phyloP scores from a whole-genome alignment of 192 early-diverging fungal genomes.

The Backusella mclennaniae region DNA sequence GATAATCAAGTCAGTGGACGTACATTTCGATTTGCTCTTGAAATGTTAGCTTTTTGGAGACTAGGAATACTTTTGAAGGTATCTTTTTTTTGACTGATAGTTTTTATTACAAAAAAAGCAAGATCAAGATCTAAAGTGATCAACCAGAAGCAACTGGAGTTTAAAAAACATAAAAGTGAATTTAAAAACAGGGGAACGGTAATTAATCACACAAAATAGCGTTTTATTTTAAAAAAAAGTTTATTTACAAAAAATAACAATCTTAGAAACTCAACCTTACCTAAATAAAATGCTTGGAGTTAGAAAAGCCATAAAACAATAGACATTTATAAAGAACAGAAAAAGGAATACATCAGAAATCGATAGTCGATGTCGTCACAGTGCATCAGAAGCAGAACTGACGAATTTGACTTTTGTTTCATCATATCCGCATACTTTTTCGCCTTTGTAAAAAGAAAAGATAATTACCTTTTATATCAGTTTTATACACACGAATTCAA shows the following conservation, averaged over 20 bases:
- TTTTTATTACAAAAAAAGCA: too few species aligned
- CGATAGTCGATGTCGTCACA: constrained; percentile 10
- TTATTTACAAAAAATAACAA: not conserved
- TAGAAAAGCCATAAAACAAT: not conserved
- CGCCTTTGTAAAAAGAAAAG: not conserved
- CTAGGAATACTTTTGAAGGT: too few species aligned
- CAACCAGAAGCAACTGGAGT: too few species aligned
- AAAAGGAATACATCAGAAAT: not conserved
- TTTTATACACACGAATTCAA: not conserved
- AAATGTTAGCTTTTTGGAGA: too few species aligned
- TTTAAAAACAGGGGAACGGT: not conserved
- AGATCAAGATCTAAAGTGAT: too few species aligned
- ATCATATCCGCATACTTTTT: constrained; percentile 15
- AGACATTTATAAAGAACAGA: not conserved
- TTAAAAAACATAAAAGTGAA: not conserved
- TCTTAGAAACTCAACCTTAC: not conserved
- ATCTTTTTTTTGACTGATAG: too few species aligned
- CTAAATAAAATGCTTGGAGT: not conserved
- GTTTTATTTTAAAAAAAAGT: not conserved
- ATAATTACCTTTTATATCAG: not conserved
- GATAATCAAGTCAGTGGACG: too few species aligned
- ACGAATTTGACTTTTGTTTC: constrained; percentile 15
- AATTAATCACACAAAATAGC: not conserved
- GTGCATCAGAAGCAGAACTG: constrained; percentile 25
- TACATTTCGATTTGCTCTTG: too few species aligned